Percentiles rank a stretch among this genome's conserved stretches.
These are phyloP conservation scores for Yamadazyma paraphyllophila DNA, from an alignment of 805 yeast genomes.

Conservation along the genomic window DNA sequence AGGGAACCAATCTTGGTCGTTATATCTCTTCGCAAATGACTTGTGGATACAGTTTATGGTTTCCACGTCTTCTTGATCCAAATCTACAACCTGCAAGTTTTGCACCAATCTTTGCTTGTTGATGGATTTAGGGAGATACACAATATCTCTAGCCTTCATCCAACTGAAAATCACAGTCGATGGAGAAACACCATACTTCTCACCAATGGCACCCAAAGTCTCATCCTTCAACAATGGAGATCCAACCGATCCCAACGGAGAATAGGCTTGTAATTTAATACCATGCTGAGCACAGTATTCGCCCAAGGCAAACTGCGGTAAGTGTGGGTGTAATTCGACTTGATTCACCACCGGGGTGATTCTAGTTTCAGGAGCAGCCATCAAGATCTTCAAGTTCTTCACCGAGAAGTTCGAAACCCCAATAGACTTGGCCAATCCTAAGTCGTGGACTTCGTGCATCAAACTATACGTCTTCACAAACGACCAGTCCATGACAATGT, in stretches of 20 bases:
- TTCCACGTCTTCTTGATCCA: slow-evolving; percentile 36
- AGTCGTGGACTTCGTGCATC: slow-evolving; percentile 56
- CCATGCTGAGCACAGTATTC: slow-evolving; percentile 43
- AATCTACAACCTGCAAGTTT: slow-evolving; percentile 33
- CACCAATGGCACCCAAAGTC: slow-evolving; percentile 42
- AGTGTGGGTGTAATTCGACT: slow-evolving; percentile 61
- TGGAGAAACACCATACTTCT: slow-evolving; percentile 40
- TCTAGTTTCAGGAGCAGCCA: slow-evolving; percentile 46
- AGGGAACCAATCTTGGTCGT: slow-evolving; percentile 34
- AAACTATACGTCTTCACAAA: slow-evolving; percentile 52
- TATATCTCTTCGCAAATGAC: slow-evolving; percentile 31
- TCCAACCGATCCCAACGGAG: slow-evolving; percentile 67
- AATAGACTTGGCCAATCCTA: slow-evolving; percentile 59
- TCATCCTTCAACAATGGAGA: slow-evolving; percentile 52
- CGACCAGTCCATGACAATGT: slow-evolving; percentile 30
- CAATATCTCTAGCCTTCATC: slow-evolving; percentile 56
- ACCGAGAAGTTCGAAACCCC: slow-evolving; percentile 77
- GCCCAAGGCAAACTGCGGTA: slow-evolving; percentile 47
- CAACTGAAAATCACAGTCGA: slow-evolving; percentile 57
- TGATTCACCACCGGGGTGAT: slow-evolving; percentile 71
- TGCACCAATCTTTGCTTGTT: slow-evolving; percentile 27
- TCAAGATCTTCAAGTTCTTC: slow-evolving; percentile 40
- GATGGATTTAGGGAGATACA: slow-evolving; percentile 43
- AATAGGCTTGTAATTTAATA: slow-evolving; percentile 61
- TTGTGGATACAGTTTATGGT: slow-evolving; percentile 25